Evolutionary conservation across 495 filamentous ascomycete species (phyloP).

Genomic region (Ramalina peruviana): DNA sequence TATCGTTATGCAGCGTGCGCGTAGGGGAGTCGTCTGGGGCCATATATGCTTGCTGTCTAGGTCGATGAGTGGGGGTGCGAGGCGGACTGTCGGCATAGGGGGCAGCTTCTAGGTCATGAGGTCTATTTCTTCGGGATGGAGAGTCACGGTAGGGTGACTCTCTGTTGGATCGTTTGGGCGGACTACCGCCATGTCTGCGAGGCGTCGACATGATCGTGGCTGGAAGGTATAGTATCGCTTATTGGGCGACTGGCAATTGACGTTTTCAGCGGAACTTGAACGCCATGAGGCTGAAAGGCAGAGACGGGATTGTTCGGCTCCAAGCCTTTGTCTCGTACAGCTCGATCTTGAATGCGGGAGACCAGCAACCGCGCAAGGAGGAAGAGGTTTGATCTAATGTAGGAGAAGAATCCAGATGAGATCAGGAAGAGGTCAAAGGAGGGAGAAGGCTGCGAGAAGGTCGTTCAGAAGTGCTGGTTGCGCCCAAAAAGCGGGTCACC

Average conservation of each 20-base stretch:
- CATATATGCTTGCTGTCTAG: constrained; percentile 17
- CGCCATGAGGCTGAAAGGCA: neutral
- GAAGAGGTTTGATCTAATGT: too few relatives aligned
- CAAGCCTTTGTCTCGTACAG: neutral
- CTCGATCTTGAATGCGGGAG: too few relatives aligned
- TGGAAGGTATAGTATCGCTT: neutral
- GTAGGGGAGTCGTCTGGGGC: constrained; percentile 10
- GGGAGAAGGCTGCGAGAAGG: too few relatives aligned
- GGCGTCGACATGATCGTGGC: constrained; percentile 47
- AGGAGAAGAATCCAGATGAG: too few relatives aligned
- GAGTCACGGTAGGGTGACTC: constrained; percentile 54
- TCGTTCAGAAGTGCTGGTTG: too few relatives aligned
- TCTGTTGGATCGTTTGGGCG: constrained; percentile 40
- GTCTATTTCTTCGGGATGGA: constrained; percentile 45
- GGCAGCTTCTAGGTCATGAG: constrained; percentile 52
- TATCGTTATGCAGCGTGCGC: constrained; percentile 10
- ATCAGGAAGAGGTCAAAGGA: too few relatives aligned
- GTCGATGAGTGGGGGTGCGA: constrained; percentile 20
- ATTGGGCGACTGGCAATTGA: too few relatives aligned
- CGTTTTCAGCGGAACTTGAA: too few relatives aligned
- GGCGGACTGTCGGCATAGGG: constrained; percentile 33
- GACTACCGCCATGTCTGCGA: constrained; percentile 35
- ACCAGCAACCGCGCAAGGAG: too few relatives aligned
- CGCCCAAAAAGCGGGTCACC: too few relatives aligned
- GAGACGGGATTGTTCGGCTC: neutral